A percentile compares a stretch with the other conserved stretches of the same genome.
These are phyloP conservation scores for Cryphonectria nitschkei DNA, from an alignment of 2,329 filamentous ascomycete species.

Conservation along the genomic window DNA sequence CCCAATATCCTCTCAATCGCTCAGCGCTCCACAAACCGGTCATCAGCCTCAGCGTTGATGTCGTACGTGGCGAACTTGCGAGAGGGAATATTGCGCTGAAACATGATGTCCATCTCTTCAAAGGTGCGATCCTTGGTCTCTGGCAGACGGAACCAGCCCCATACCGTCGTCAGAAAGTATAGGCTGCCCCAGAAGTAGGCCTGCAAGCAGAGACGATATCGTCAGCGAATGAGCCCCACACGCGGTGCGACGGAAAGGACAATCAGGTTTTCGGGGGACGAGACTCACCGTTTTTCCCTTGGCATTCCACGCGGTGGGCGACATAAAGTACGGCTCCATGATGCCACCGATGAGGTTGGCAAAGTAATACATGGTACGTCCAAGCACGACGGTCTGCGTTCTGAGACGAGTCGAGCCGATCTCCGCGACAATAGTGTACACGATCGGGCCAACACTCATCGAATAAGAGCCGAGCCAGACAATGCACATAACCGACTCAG, in stretches of 20 bases:
- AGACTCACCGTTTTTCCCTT: slow-evolving; percentile 44
- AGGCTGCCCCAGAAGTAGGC: slow-evolving; percentile 49
- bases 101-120: slow-evolving; percentile 50
- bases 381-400: slow-evolving; percentile 51
- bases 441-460: slow-evolving; percentile 48
- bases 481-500: slow-evolving; percentile 45
- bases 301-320: slow-evolving; percentile 45
- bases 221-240: background rate
- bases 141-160: slow-evolving; percentile 49
- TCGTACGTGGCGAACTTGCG: slow-evolving; percentile 39
- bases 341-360: slow-evolving; percentile 47
- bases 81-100: slow-evolving; percentile 38
- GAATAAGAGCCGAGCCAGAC: slow-evolving; percentile 50
- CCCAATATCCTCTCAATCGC: background rate
- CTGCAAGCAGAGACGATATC: slow-evolving; percentile 28
- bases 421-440: slow-evolving; percentile 51
- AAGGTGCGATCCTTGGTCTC: slow-evolving; percentile 51
- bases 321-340: slow-evolving; percentile 44
- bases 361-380: slow-evolving; percentile 46
- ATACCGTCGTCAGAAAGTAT: slow-evolving; percentile 43
- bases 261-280: too few relatives aligned
- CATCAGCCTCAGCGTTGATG: slow-evolving; percentile 30
- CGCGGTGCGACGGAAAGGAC: rapidly evolving
- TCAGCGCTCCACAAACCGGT: slow-evolving; percentile 22
- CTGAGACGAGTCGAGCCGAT: slow-evolving; percentile 50